Conservation (phyloP, 495 filamentous ascomycete genomes). For the Xylaria nigripes region DNA sequence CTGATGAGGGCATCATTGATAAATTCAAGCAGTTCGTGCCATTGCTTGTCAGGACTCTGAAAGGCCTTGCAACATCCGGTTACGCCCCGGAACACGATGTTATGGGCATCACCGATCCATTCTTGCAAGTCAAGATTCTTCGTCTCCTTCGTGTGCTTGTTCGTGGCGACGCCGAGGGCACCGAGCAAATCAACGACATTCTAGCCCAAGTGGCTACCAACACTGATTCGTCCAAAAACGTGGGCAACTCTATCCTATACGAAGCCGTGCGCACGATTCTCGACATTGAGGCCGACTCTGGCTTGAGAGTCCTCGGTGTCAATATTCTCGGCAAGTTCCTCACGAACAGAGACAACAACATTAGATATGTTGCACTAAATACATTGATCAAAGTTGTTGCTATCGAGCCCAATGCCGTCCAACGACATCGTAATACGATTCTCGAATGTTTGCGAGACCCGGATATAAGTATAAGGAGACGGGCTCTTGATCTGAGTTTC, state of each 20-base stretch:
- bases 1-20: conserved; percentile 76
- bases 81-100: conserved; percentile 98
- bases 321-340: conserved; percentile 98
- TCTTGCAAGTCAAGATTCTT: conserved; percentile 93
- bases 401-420: conserved; percentile 94
- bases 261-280: conserved; percentile 96
- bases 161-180: conserved; percentile 78
- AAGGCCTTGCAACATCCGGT: conserved; percentile 84
- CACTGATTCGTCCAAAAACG: conserved; percentile 96
- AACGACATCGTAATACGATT: conserved; percentile 94
- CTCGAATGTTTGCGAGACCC: conserved; percentile 93
- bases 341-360: conserved; percentile 97
- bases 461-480: conserved; percentile 94
- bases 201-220: conserved; percentile 97
- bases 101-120: conserved; percentile 96
- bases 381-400: conserved; percentile 97
- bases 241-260: conserved; percentile 95
- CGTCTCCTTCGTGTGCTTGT: conserved; percentile 76
- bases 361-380: conserved; percentile 95
- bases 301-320: conserved; percentile 85
- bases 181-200: conserved; percentile 97
- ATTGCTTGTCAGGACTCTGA: conserved; percentile 79
- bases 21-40: conserved; percentile 76
- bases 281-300: conserved; percentile 95
- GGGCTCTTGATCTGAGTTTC: conserved; percentile 93